Evolutionary conservation across 177 flowering plant genomes (phyloP), one percentile per base, ranked within the genome.

Genomic region (Vitis hybrid): DNA sequence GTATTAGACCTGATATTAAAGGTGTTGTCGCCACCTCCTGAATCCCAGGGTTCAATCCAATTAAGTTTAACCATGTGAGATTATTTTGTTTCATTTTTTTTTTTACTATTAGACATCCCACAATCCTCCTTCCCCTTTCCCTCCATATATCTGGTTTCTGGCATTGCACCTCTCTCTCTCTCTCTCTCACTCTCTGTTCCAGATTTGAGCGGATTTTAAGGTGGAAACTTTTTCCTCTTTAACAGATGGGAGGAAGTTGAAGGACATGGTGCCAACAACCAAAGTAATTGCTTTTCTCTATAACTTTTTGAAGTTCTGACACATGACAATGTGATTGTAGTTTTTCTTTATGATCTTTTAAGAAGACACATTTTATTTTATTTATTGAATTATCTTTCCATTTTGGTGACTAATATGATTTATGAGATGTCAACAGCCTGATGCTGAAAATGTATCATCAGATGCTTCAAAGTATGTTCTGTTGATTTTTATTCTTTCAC

Each of bases 401-500:
- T 73, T 17, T n/a, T 64, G 54, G 49, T 17, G 2, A 67, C 70
- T 74, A 55, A 62, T 56, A 58, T 64, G 44, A 44, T 62, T 62
- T 28, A 2, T 76, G 73, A 18, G 71, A 38, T 72, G 60, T 70
- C 44, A 56, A 68, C 86, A 85, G 88, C 67, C 78, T 70, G 78
- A 78, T 31, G 71, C 59, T 56, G 71, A 73, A 70, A 66, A 13
- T 53, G 73, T 73, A 22, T 76, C 84, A 67, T 77, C 86, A 11
- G 91, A 87, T 70, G 73, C 84, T 71, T 83, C 93, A 66, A 89
- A 85, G 93, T 87, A 78, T 61, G 81, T 66, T 60, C 56, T 11
- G 11, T 19, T 47, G 14, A 53, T 47, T 67, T 44, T 33, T 17
- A 17, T 22, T 10, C 54, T 70, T 68, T 57, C 66, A 44, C 49